Conservation (phyloP, 495 filamentous ascomycete genomes). For the Penicillium goetzii region DNA sequence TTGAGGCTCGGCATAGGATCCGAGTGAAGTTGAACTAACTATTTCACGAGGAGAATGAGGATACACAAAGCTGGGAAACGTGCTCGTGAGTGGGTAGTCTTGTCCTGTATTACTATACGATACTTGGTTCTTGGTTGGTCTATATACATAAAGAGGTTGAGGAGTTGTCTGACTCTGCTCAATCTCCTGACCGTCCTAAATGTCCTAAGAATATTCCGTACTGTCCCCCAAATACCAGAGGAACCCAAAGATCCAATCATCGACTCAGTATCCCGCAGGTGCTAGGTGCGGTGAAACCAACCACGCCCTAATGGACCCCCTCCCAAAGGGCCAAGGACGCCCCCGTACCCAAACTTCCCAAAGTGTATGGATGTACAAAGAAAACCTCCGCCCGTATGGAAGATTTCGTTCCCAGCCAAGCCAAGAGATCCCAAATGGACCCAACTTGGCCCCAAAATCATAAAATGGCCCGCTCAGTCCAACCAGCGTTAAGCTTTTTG, state of each 20-base stretch:
- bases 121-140: background rate
- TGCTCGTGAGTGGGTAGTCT: too few relatives aligned
- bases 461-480: background rate
- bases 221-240: background rate
- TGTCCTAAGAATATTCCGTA: background rate
- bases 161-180: background rate
- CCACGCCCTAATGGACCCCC: background rate
- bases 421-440: background rate
- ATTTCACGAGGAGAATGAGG: background rate
- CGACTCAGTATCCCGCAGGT: background rate
- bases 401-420: background rate
- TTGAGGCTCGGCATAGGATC: background rate
- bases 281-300: background rate
- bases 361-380: background rate
- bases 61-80: too few relatives aligned
- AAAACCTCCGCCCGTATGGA: background rate
- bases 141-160: too few relatives aligned
- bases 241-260: background rate
- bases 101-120: too few relatives aligned
- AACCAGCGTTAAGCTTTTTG: conserved; percentile 5
- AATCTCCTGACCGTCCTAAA: background rate
- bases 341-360: background rate
- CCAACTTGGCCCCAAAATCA: background rate
- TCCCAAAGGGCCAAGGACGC: background rate
- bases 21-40: background rate